Evolutionary conservation across 2,329 filamentous ascomycete species (phyloP).

Genomic region (Paramyrothecium roridum): DNA sequence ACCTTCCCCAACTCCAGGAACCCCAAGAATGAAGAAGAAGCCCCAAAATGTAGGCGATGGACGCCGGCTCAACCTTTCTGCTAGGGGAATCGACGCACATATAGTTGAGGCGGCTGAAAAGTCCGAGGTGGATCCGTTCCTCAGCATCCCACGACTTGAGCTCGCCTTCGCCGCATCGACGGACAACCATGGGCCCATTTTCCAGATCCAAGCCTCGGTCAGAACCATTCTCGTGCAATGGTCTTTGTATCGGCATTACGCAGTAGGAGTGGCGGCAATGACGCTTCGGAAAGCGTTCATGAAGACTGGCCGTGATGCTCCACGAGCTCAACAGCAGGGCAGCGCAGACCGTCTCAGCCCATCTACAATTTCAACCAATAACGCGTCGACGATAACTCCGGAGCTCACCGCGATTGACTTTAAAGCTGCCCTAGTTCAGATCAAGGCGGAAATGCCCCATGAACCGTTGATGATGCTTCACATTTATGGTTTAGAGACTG

Average conservation of each 20-base stretch:
- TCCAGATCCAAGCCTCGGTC: slow-evolving; percentile 80
- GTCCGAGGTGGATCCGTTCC: slow-evolving; percentile 80
- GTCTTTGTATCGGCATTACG: slow-evolving; percentile 91
- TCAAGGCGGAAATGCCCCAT: slow-evolving; percentile 84
- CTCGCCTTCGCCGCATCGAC: slow-evolving; percentile 80
- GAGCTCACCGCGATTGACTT: slow-evolving; percentile 82
- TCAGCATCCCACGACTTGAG: slow-evolving; percentile 84
- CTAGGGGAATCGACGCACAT: slow-evolving; percentile 82
- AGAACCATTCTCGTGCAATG: slow-evolving; percentile 81
- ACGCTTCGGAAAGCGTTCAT: slow-evolving; percentile 71
- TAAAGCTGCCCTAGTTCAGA: slow-evolving; percentile 75
- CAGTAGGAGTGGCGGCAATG: slow-evolving; percentile 75
- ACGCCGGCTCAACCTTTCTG: slow-evolving; percentile 74
- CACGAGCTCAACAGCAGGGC: slow-evolving; percentile 27
- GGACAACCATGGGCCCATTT: slow-evolving; percentile 81
- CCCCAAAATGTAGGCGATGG: slow-evolving; percentile 66
- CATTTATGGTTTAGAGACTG: slow-evolving; percentile 76
- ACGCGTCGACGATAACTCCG: slow-evolving; percentile 23
- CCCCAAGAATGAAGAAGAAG: slow-evolving; percentile 46
- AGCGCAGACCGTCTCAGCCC: slow-evolving; percentile 1
- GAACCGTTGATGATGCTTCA: slow-evolving; percentile 93
- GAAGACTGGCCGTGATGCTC: slow-evolving; percentile 43
- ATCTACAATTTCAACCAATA: not conserved
- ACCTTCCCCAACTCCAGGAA: slow-evolving; percentile 18
- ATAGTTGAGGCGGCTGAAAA: slow-evolving; percentile 85